A percentile compares a stretch with the other conserved stretches of the same genome.
Conservation (phyloP, 495 filamentous ascomycete genomes). For the Neurospora terricola region DNA sequence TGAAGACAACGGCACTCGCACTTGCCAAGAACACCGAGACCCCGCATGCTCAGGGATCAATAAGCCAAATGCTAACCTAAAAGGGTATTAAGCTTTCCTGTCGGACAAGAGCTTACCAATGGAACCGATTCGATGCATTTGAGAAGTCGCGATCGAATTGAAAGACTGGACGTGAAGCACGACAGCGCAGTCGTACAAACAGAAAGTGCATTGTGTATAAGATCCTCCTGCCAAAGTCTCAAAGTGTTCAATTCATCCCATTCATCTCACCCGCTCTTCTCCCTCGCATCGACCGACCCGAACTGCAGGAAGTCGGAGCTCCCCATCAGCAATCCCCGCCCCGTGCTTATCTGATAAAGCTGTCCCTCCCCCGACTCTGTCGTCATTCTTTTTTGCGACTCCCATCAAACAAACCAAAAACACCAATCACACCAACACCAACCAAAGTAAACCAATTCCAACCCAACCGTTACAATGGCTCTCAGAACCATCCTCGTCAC, state of each 20-base stretch:
- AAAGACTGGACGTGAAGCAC: neutral
- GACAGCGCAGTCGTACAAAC: neutral
- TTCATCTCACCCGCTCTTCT: neutral
- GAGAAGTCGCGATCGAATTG: neutral
- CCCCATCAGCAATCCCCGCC: neutral
- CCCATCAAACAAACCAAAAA: neutral
- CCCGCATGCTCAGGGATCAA: neutral
- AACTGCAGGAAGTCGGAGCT: neutral
- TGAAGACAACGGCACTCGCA: neutral
- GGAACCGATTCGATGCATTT: neutral
- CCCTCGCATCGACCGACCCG: neutral
- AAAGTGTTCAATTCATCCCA: neutral
- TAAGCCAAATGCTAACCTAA: neutral
- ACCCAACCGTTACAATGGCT: constrained; percentile 4
- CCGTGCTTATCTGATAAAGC: neutral
- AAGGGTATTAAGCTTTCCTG: neutral
- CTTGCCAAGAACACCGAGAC: neutral
- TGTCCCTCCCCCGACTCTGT: neutral
- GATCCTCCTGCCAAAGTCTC: neutral
- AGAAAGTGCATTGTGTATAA: neutral
- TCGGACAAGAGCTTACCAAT: neutral
- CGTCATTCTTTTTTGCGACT: neutral
- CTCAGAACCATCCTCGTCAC: constrained; percentile 35
- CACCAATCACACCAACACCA: neutral
- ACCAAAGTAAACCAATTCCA: neutral